Evolutionary conservation across 2,329 filamentous ascomycete species (phyloP), one percentile per base, ranked within the genome.

Genomic region (Fusarium sp.): DNA sequence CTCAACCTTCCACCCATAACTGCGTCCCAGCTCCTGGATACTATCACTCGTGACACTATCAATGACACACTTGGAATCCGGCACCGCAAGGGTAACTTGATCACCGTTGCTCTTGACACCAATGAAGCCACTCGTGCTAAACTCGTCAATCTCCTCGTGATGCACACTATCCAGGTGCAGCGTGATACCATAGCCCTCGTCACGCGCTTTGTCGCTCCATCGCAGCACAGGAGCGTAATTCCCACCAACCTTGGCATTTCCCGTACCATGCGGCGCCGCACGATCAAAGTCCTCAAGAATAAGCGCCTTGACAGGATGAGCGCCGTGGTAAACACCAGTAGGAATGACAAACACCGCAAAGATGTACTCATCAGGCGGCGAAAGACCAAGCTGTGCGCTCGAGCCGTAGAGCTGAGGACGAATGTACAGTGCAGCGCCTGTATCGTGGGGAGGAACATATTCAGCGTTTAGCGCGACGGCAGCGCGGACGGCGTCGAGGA

Each of bases 231-330:
- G 95, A 12, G 94, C 95, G 77, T 98, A 98, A 82, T 98, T 98
- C 16, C 95, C 96, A 26, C 96, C 95, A 5, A 98, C 87, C 82
- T 98, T 98, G n/a, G 93, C 95, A 66, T 89, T 91, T 0, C 95
- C 95, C 0, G 93, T 97, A 2, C 95, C 95, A 74, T 94, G 89
- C 2, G 96, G 95, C n/a, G 95, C 95, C 0, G 94, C 89, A 29
- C 95, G 92, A 80, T 98, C 95, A 77, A 98, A 98, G 29, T 96
- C 91, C 75, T 98, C 95, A 5, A 98, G 85, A 63, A 98, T 92
- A 54, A 98, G 83, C 3, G 92, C 93, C 75, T 92, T 90, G n/a
- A 97, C 93, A 0, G 95, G 93, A 72, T 94, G 89, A 0, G 91
- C 89, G 37, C 96, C 95, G 80, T 98, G 95, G 83, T 98, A 98